Conservation (phyloP, 768 basidiomycete genomes). For the Arthromyces matolae region DNA sequence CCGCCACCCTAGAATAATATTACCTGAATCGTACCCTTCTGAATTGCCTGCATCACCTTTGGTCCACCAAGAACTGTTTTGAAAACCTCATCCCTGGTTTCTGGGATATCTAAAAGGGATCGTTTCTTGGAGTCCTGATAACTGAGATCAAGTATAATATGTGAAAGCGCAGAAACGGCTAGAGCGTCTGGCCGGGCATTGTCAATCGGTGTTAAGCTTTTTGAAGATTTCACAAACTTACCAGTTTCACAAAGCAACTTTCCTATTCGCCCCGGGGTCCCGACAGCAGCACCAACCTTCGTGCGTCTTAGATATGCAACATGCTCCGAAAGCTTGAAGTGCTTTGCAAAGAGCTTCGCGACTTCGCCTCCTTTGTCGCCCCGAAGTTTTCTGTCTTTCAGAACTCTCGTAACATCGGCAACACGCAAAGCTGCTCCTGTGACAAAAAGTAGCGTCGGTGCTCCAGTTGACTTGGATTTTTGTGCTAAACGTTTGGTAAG, state of each 20-base stretch:
- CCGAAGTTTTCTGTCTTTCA: conserved; percentile 64
- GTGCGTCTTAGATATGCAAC: conserved; percentile 78
- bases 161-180: conserved; percentile 68
- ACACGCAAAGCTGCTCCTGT: conserved; percentile 89
- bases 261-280: conserved; percentile 88
- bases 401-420: conserved; percentile 76
- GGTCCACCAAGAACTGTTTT: conserved; percentile 64
- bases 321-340: conserved; percentile 89
- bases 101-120: conserved; percentile 74
- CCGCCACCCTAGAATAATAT: conserved; percentile 59
- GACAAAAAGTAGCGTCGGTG: conserved; percentile 83
- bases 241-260: conserved; percentile 77
- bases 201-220: conserved; percentile 3
- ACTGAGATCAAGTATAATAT: conserved; percentile 78
- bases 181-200: conserved; percentile 62
- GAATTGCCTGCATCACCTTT: conserved; percentile 57
- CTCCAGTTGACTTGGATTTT: conserved; percentile 70
- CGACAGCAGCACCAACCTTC: conserved; percentile 85
- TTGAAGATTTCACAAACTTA: conserved; percentile 24
- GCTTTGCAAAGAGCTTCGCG: conserved; percentile 93
- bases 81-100: conserved; percentile 81
- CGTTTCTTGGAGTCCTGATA: conserved; percentile 75
- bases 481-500: conserved; percentile 71
- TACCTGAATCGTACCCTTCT: conserved; percentile 72
- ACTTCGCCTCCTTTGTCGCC: conserved; percentile 88